phyloP scores from a whole-genome alignment of 371 early-diverging fungal genomes.

The Mucor saturninus region DNA sequence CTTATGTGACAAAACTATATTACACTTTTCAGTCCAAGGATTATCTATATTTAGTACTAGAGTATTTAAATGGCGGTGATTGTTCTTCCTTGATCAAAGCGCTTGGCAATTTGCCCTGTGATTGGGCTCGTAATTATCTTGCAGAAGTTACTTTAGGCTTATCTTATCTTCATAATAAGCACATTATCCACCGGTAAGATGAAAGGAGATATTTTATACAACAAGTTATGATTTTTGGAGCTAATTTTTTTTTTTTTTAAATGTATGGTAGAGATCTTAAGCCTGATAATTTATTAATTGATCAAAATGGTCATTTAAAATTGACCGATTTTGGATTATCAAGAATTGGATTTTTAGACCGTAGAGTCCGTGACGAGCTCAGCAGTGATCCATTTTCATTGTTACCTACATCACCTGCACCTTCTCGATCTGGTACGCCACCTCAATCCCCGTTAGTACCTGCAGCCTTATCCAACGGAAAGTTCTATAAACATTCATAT shows the following conservation, averaged over 20 bases:
- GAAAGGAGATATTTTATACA: not conserved
- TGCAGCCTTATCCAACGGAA: slow-evolving; percentile 1
- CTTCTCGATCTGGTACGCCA: slow-evolving; percentile 49
- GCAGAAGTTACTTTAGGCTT: slow-evolving; percentile 94
- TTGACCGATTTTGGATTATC: slow-evolving; percentile 96
- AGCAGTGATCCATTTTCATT: slow-evolving; percentile 18
- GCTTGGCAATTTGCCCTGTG: slow-evolving; percentile 85
- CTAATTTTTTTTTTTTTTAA: not conserved
- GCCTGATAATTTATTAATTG: slow-evolving; percentile 91
- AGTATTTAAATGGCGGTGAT: slow-evolving; percentile 97
- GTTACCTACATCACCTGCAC: slow-evolving; percentile 46
- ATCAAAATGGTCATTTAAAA: slow-evolving; percentile 90
- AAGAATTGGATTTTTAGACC: slow-evolving; percentile 83
- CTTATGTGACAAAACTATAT: slow-evolving; percentile 93
- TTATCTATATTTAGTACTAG: slow-evolving; percentile 93
- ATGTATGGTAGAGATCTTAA: slow-evolving; percentile 73
- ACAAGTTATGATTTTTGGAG: not conserved
- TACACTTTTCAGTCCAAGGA: slow-evolving; percentile 93
- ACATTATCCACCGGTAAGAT: slow-evolving; percentile 82
- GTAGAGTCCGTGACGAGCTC: slow-evolving; percentile 71
- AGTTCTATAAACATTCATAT: slow-evolving; percentile 46
- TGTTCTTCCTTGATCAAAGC: slow-evolving; percentile 91
- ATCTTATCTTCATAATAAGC: slow-evolving; percentile 87
- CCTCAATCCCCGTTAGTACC: slow-evolving; percentile 25
- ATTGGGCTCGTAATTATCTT: slow-evolving; percentile 91